Percentiles rank a stretch among this genome's conserved stretches.
Conservation (phyloP, 257 asterid genomes). For the Anisodus tanguticus region DNA sequence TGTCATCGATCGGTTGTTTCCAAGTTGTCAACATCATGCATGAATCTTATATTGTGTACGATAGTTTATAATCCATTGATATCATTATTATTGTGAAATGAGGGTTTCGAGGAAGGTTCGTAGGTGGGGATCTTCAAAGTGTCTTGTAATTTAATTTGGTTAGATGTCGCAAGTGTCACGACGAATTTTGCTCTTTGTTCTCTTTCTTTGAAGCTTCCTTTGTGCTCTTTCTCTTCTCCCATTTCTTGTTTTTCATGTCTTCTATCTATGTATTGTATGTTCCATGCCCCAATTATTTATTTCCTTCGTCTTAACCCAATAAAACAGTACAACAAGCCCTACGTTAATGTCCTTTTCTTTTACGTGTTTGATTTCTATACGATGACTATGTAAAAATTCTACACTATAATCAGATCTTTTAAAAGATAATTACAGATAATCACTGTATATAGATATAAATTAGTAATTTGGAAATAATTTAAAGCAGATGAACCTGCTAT, state of each 20-base stretch:
- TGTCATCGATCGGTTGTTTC: background rate
- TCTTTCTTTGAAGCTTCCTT: conserved; percentile 23
- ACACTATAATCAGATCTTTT: no score
- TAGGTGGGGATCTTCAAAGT: background rate
- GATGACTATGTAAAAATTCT: background rate
- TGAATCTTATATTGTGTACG: background rate
- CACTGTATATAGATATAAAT: no score
- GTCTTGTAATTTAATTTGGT: conserved; percentile 21
- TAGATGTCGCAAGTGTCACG: background rate
- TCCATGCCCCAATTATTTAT: background rate
- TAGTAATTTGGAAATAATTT: no score
- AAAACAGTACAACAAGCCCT: background rate
- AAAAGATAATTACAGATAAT: background rate
- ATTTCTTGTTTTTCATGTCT: background rate
- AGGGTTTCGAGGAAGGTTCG: conserved; percentile 20
- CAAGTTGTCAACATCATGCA: conserved; percentile 22
- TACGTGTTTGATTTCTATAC: background rate
- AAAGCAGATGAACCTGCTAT: background rate
- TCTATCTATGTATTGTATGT: background rate
- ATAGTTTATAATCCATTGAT: background rate
- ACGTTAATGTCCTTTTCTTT: background rate
- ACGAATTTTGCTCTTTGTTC: background rate
- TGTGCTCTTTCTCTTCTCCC: background rate
- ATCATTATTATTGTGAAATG: background rate
- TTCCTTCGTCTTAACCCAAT: background rate